Base-by-base conservation (phyloP, 2,329 filamentous ascomycete species). In the Ceratocystis harringtonii region DNA sequence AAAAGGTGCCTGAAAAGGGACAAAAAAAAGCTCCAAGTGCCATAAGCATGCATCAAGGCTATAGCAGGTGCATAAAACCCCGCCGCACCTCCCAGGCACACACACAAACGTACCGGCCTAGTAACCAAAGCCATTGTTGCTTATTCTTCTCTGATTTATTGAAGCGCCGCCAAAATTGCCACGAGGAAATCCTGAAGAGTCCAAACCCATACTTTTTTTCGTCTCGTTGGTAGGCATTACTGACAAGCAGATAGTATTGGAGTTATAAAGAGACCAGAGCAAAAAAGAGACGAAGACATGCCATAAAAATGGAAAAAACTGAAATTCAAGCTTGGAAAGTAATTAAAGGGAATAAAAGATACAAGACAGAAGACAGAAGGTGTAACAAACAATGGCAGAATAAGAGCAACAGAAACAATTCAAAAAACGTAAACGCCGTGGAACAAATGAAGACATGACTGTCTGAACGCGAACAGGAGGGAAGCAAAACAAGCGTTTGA, bases 381-480 rank as follows among this genome's bases (percentile, higher is more conserved):
- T 41, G 36, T 15, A 41, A 41, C 36, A 12, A 41, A 41, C 36
- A 41, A 41, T 10, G 36, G 10, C 36, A 41, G 36, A 3, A 52
- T 52, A 52, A 52, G 19, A 50, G 22, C 22, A 52, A 52, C 19
- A 25, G 5, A 28, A 52, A 52, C 22, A 25, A 28, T 25, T 52
- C 28, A 58, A 30, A n/a, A n/a, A 17, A 58, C 32, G 28, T 36
- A 58, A 58, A 58, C 55, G 55, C 55, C 55, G 55, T 58, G 55
- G 19, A 36, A 36, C 22, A 30, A 36, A 30, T 58, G 55, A 58
- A 25, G 32, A 58, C 55, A 58, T 32, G 55, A 58, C 55, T 30
- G 48, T 28, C 19, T 52, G 48, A 52, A 52, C 48, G 48, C 19
- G 19, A 28, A 36, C 28, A 58, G 17, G 6, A 58, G 55, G 5